Percentiles rank a stretch among this genome's conserved stretches.
Conservation (phyloP, 2,329 filamentous ascomycete genomes). For the Samsoniella hepiali region DNA sequence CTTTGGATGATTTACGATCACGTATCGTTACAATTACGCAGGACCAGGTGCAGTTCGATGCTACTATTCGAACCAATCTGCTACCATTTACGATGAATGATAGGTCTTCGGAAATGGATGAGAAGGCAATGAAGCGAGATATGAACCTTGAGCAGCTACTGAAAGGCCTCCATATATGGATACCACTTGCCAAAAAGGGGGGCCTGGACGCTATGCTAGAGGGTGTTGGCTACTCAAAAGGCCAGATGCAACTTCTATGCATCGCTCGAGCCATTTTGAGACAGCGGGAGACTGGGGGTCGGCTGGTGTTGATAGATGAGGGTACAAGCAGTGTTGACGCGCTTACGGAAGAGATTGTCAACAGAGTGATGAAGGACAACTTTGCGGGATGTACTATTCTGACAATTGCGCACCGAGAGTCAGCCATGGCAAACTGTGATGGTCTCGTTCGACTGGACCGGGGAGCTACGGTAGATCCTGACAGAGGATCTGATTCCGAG, state of each 20-base stretch:
- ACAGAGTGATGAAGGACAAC: not conserved
- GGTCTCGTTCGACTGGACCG: no score
- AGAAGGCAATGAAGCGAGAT: not conserved
- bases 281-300: not conserved
- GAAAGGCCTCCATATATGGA: not conserved
- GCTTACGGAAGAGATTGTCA: not conserved
- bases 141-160: not conserved
- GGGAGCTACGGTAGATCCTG: no score
- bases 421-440: no score
- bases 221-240: not conserved
- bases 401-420: not conserved
- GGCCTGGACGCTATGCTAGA: not conserved
- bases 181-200: not conserved
- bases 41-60: constrained; percentile 22
- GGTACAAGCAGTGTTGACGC: not conserved
- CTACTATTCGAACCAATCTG: constrained; percentile 2
- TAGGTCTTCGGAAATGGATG: not conserved
- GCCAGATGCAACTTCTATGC: not conserved
- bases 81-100: not conserved
- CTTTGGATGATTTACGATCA: not conserved
- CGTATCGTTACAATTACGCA: constrained; percentile 23
- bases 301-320: no score
- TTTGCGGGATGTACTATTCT: not conserved
- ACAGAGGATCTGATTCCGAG: no score
- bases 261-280: not conserved